Evolutionary conservation across 352 stramenopile species (phyloP), one percentile per base, ranked within the genome.

Genomic region (Globisporangium rhizosaccharum): DNA sequence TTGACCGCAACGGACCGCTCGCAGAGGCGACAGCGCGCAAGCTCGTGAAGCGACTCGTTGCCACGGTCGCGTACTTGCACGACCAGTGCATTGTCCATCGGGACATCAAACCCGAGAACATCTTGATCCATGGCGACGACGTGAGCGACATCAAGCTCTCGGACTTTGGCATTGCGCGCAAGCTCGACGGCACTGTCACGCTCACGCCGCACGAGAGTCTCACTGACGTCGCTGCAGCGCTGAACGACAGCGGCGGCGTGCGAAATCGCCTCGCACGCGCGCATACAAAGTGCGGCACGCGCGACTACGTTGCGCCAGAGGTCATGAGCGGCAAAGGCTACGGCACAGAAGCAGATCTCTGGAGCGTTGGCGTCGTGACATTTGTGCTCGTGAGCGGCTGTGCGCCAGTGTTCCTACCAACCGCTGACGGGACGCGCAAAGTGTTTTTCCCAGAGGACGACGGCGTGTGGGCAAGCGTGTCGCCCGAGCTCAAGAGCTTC

Each of bases 261-360:
- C 78, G 81, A 44, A 90, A 90, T 61, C 78, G 79, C n/a, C 77
- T 88, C 61, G 82, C 72, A 11, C 70, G 79, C 45, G 78, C 73
- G 7, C 76, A 90, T 74, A 96, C 71, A 68, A 96, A 79, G 78
- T 94, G 84, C 48, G 84, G 84, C 33, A 92, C 82, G 52, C 81
- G 82, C 18, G 82, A 92, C 69, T 94, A 92, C 66, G 84, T 94
- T 26, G 84, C 84, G 4, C 84, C 84, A 0, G 84, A 94, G 57
- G 82, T 94, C 51, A 92, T 92, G 82, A 75, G 79, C 59, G 82
- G 81, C 75, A 96, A 98, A 59, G 87, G 86, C 28, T 98, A 98
- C 64, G 92, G 96, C 70, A 88, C 92, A 25, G 91, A 96, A 51
- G 94, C 92, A 8, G 94, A 98, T 62, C 88, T 97, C 63, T 98